Conservation (phyloP, 371 early-diverging fungal species). For the Sanchytrium tribonematis region DNA sequence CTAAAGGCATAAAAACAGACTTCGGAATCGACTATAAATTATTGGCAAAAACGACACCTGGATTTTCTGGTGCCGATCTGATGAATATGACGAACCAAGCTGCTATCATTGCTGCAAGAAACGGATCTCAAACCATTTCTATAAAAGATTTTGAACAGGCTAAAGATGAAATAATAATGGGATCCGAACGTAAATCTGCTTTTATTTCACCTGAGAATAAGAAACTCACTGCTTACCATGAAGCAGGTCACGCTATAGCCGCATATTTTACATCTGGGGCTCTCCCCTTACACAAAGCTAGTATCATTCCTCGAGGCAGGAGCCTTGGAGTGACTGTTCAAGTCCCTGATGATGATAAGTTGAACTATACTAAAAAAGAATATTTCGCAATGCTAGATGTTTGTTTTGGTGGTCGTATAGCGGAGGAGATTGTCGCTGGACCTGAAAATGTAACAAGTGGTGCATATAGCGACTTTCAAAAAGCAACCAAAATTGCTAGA, state of each 20-base stretch:
- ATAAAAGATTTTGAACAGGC: conserved; percentile 69
- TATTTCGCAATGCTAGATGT: conserved; percentile 70
- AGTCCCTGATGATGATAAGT: conserved; percentile 75
- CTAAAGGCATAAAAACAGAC: conserved; percentile 30
- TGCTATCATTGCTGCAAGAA: conserved; percentile 68
- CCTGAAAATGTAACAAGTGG: conserved; percentile 76
- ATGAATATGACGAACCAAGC: conserved; percentile 81
- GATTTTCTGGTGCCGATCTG: conserved; percentile 92
- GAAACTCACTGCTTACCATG: conserved; percentile 77
- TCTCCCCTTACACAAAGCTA: conserved; percentile 88
- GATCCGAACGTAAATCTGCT: conserved; percentile 64
- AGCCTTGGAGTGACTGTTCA: conserved; percentile 42
- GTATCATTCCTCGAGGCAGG: conserved; percentile 81
- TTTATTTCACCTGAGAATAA: conserved; percentile 64
- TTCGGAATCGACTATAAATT: conserved; percentile 40
- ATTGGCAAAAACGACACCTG: conserved; percentile 84
- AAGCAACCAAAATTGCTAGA: conserved; percentile 66
- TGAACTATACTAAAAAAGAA: conserved; percentile 48
- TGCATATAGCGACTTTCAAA: conserved; percentile 59
- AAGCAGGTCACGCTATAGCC: conserved; percentile 87
- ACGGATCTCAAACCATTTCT: conserved; percentile 30
- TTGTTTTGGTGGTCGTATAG: conserved; percentile 84
- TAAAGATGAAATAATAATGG: conserved; percentile 92
- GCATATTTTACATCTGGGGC: conserved; percentile 83
- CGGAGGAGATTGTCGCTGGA: conserved; percentile 82